phyloP scores from a whole-genome alignment of 345 rosid species.

The Arabidopsis suecica region DNA sequence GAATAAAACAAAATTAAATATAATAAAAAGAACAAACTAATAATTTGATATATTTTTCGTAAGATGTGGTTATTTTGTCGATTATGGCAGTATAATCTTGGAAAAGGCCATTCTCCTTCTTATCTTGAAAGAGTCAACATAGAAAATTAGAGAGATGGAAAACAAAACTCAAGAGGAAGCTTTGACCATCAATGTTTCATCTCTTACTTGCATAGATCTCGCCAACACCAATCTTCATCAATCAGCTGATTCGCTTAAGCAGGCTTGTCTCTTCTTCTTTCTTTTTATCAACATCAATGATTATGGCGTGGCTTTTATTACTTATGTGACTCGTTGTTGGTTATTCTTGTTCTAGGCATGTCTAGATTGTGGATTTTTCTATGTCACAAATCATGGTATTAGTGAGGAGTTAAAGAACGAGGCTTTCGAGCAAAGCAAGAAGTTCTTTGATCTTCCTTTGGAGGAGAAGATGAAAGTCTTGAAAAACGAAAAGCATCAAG shows the following conservation, averaged over 20 bases:
- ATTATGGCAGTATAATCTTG: background rate
- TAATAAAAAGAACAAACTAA: too few relatives aligned
- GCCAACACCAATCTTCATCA: slow-evolving; percentile 31
- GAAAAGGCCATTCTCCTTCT: background rate
- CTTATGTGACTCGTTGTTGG: background rate
- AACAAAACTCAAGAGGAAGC: background rate
- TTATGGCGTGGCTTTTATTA: background rate
- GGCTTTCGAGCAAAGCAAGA: too few relatives aligned
- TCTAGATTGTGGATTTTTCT: slow-evolving; percentile 79
- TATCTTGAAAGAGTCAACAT: background rate
- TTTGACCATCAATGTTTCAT: slow-evolving; percentile 25
- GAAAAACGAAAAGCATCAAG: slow-evolving; percentile 55
- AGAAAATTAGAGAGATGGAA: slow-evolving; percentile 15
- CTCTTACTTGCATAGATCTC: slow-evolving; percentile 42
- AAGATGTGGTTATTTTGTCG: too few relatives aligned
- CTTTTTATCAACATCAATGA: background rate
- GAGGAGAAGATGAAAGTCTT: too few relatives aligned
- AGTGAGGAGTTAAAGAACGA: too few relatives aligned
- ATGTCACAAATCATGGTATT: slow-evolving; percentile 53
- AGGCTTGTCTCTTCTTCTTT: background rate
- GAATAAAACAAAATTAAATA: too few relatives aligned
- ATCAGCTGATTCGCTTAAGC: slow-evolving; percentile 28
- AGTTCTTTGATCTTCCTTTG: too few relatives aligned
- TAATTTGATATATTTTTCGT: too few relatives aligned
- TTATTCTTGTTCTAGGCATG: slow-evolving; percentile 57